Conservation (phyloP, 345 rosid species). For the Litchi chinensis region DNA sequence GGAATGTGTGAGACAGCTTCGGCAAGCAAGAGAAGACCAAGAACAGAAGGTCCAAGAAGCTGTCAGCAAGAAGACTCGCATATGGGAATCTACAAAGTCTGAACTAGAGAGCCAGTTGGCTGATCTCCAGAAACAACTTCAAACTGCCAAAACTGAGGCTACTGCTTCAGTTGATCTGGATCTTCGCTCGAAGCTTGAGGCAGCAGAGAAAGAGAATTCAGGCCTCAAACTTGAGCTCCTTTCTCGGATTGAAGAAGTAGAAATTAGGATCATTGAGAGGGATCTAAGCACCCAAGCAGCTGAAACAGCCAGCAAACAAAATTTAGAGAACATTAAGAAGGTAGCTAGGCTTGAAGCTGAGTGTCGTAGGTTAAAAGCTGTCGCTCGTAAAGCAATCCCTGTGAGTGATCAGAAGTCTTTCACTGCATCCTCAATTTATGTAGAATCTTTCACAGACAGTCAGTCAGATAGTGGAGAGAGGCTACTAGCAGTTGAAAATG, state of each 20-base stretch:
- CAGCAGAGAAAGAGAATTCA: slow-evolving; percentile 64
- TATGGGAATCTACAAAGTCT: slow-evolving; percentile 63
- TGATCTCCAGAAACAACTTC: slow-evolving; percentile 49
- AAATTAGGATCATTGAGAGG: slow-evolving; percentile 64
- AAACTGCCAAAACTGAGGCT: slow-evolving; percentile 37
- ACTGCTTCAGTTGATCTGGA: slow-evolving; percentile 36
- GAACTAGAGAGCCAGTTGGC: slow-evolving; percentile 53
- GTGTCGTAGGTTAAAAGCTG: slow-evolving; percentile 65
- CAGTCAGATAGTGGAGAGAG: slow-evolving; percentile 69
- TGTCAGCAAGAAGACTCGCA: slow-evolving; percentile 47
- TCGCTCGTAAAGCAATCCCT: slow-evolving; percentile 45
- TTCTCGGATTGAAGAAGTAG: slow-evolving; percentile 59
- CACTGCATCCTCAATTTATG: slow-evolving; percentile 48
- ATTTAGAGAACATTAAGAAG: slow-evolving; percentile 78
- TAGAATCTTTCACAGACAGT: slow-evolving; percentile 66
- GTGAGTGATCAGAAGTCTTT: slow-evolving; percentile 35
- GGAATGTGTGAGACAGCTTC: slow-evolving; percentile 88
- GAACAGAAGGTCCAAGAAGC: slow-evolving; percentile 68
- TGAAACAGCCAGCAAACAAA: slow-evolving; percentile 90
- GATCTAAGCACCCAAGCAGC: slow-evolving; percentile 89
- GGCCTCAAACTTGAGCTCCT: slow-evolving; percentile 53
- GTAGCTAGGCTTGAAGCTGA: slow-evolving; percentile 79
- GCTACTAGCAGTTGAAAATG: slow-evolving; percentile 49
- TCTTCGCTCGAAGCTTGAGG: slow-evolving; percentile 50
- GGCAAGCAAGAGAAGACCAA: slow-evolving; percentile 89